A percentile compares a stretch with the other conserved stretches of the same genome.
These are phyloP conservation scores for Cadophora gregata DNA, from an alignment of 2,329 filamentous ascomycete genomes.

Conservation along the genomic window DNA sequence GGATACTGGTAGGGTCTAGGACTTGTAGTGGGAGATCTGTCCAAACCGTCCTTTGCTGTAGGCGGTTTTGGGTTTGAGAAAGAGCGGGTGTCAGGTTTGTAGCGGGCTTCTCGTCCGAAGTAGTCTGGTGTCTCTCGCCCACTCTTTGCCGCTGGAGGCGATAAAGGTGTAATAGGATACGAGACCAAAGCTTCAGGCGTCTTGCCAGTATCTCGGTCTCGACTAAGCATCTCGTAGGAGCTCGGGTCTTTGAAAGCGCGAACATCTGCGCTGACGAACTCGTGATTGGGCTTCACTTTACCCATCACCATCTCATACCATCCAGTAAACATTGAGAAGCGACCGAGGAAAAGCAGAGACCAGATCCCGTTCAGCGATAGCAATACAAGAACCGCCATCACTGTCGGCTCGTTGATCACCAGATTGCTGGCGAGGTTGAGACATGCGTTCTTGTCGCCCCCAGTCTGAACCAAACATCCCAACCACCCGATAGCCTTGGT, in stretches of 20 bases:
- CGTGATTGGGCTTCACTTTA: conserved; percentile 62
- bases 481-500: conserved; percentile 69
- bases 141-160: conserved; percentile 36
- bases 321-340: conserved; percentile 82
- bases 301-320: conserved; percentile 73
- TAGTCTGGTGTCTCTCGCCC: conserved; percentile 46
- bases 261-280: conserved; percentile 88
- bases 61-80: conserved; percentile 55
- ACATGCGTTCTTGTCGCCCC: conserved; percentile 71
- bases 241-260: conserved; percentile 66
- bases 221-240: conserved; percentile 80
- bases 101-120: conserved; percentile 52
- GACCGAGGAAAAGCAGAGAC: conserved; percentile 80
- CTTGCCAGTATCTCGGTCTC: conserved; percentile 45
- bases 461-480: conserved; percentile 65
- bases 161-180: conserved; percentile 36
- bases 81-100: conserved; percentile 53
- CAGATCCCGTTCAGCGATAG: conserved; percentile 87
- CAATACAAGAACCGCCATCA: conserved; percentile 82
- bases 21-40: conserved; percentile 37
- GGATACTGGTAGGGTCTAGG: conserved; percentile 29
- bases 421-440: conserved; percentile 62
- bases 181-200: conserved; percentile 39
- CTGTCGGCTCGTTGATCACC: conserved; percentile 76
- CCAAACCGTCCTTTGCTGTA: conserved; percentile 33